These are phyloP conservation scores for Sporormia fimetaria DNA, from an alignment of 495 filamentous ascomycete species.

Conservation along the genomic window DNA sequence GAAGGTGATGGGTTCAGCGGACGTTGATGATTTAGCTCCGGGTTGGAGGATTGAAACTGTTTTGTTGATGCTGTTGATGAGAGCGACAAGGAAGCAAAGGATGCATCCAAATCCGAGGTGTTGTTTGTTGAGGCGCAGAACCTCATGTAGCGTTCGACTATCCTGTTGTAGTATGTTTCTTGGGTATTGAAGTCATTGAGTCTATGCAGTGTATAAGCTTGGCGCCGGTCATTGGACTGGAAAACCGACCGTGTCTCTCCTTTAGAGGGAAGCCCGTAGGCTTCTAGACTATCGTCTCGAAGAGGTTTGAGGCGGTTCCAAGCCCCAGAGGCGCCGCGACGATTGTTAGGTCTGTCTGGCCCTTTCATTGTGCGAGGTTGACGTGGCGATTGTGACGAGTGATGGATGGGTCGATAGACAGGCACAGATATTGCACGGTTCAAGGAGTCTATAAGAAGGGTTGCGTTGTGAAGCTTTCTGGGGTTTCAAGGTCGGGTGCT, in stretches of 20 bases:
- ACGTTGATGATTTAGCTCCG: background rate
- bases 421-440: too few species aligned
- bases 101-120: slow-evolving; percentile 56
- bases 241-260: slow-evolving; percentile 48
- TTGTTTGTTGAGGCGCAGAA: slow-evolving; percentile 63
- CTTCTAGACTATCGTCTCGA: slow-evolving; percentile 58
- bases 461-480: too few species aligned
- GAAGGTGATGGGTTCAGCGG: slow-evolving; percentile 21
- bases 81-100: slow-evolving; percentile 56
- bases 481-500: too few species aligned
- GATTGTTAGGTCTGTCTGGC: slow-evolving; percentile 25
- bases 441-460: too few species aligned
- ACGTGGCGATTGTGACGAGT: background rate
- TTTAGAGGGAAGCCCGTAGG: slow-evolving; percentile 75
- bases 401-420: background rate
- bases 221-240: background rate
- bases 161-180: slow-evolving; percentile 73
- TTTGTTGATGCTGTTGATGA: slow-evolving; percentile 29
- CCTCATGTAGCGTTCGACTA: slow-evolving; percentile 73
- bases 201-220: slow-evolving; percentile 34
- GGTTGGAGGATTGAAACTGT: background rate
- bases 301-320: slow-evolving; percentile 64
- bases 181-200: slow-evolving; percentile 65
- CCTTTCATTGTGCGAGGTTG: slow-evolving; percentile 1
- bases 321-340: slow-evolving; percentile 42